Evolutionary conservation across 345 rosid genomes (phyloP), one percentile per base, ranked within the genome.

Genomic region (Lepidium aucheri): DNA sequence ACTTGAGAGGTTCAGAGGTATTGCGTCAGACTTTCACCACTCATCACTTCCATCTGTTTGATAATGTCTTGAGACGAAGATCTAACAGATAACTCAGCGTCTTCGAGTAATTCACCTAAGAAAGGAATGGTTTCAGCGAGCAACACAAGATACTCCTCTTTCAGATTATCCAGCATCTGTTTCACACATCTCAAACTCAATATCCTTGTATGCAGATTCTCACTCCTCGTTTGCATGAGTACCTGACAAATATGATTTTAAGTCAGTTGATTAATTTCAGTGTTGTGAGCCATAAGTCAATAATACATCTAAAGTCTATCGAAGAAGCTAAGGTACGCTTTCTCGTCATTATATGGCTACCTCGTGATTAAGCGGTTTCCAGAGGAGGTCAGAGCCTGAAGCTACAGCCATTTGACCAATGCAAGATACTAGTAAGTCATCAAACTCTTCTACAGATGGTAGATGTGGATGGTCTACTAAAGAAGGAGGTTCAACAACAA

Each of bases 281-380:
- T 9, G 13, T 55, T 44, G 42, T 42, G 11, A 51, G 33, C 10
- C 18, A 50, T 40, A 32, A 18, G 8, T 15, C 20, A n/a, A 52
- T 13, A 41, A 44, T 53, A 67, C 20, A 62, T 34, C 11, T 1
- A 54, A 54, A 43, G 20, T 43, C 33, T 13, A 30, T 9, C 28
- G 1, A 43, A 41, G 1, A 52, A 51, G 38, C 61, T 55, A 30
- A 36, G 10, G 7, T 12, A 15, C 13, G 60, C 60, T 54, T 17
- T 34, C 5, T 35, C 16, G 33, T 55, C 17, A 5, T 60, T 60
- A 24, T 3, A 61, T 70, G 53, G 43, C 57, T 63, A 90, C 98
- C 97, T 94, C 99, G 33, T 88, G 96, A 75, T 90, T 94, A 75
- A 94, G 64, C 1, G 96, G 89, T 63, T 90, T 86, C 95, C 97